Percentiles rank a stretch among this genome's conserved stretches.
These are phyloP conservation scores for Penicillium ochrochloron DNA, from an alignment of 495 filamentous ascomycete genomes.

Conservation along the genomic window DNA sequence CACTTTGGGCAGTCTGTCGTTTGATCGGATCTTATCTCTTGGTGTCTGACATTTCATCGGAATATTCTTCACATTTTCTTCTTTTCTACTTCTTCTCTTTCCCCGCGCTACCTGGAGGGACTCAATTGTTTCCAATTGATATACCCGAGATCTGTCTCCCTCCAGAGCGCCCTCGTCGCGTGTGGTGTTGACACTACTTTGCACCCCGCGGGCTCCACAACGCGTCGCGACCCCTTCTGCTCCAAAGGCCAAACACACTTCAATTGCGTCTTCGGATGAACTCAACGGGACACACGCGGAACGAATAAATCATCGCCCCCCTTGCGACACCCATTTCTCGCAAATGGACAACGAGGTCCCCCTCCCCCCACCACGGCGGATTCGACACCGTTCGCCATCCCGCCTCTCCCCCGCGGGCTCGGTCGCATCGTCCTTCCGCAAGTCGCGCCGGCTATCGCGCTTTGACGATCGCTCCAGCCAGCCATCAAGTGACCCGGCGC, in stretches of 20 bases:
- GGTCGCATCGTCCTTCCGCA: slow-evolving; percentile 34
- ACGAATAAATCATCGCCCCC: not conserved
- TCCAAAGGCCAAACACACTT: slow-evolving; percentile 13
- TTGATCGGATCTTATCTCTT: slow-evolving; percentile 37
- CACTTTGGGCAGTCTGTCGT: slow-evolving; percentile 20
- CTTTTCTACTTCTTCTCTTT: slow-evolving; percentile 4
- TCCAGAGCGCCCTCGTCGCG: slow-evolving; percentile 19
- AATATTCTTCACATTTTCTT: not conserved
- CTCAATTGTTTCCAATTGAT: slow-evolving; percentile 4
- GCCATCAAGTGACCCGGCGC: slow-evolving; percentile 71
- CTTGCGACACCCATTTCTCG: slow-evolving; percentile 12
- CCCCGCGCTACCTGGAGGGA: not conserved
- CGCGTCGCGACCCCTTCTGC: slow-evolving; percentile 22
- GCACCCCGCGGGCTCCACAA: slow-evolving; percentile 23
- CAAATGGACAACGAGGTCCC: slow-evolving; percentile 51
- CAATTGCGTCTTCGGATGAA: slow-evolving; percentile 11
- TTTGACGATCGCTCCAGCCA: slow-evolving; percentile 52
- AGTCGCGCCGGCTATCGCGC: slow-evolving; percentile 40
- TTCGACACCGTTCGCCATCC: slow-evolving; percentile 46
- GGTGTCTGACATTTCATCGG: slow-evolving; percentile 3
- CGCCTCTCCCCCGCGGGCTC: slow-evolving; percentile 20
- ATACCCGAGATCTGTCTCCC: not conserved
- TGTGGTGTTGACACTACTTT: slow-evolving; percentile 28
- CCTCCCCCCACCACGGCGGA: slow-evolving; percentile 48
- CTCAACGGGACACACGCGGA: not conserved